These are phyloP conservation scores for Mycena epipterygia DNA, from an alignment of 768 basidiomycete genomes.

Conservation along the genomic window DNA sequence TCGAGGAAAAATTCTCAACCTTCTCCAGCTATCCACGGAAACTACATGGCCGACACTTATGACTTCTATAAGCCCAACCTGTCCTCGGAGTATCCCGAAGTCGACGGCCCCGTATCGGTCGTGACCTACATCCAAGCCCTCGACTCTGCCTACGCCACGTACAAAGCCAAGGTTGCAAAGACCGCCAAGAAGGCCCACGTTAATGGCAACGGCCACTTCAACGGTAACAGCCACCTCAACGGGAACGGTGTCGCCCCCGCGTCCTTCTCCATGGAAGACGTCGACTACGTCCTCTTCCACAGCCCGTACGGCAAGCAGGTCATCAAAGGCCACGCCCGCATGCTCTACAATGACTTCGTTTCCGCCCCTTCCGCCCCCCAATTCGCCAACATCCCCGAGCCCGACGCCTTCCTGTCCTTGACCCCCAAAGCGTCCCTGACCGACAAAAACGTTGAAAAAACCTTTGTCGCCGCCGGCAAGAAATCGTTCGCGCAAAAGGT, in stretches of 20 bases:
- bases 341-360: slow-evolving; percentile 95
- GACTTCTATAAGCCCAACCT: slow-evolving; percentile 99
- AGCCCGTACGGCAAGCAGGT: slow-evolving; percentile 99
- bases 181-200: slow-evolving; percentile 63
- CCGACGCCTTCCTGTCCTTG: slow-evolving; percentile 77
- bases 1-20: no score
- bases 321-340: slow-evolving; percentile 94
- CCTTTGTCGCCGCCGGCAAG: slow-evolving; percentile 87
- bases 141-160: slow-evolving; percentile 89
- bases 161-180: slow-evolving; percentile 84
- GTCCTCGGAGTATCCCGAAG: slow-evolving; percentile 94
- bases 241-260: slow-evolving; percentile 47
- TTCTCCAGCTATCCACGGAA: slow-evolving; percentile 89
- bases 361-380: slow-evolving; percentile 76
- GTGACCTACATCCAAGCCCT: slow-evolving; percentile 95
- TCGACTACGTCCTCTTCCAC: slow-evolving; percentile 97
- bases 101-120: slow-evolving; percentile 97
- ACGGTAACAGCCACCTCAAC: slow-evolving; percentile 54
- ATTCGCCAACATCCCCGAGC: slow-evolving; percentile 78
- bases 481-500: slow-evolving; percentile 81
- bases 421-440: slow-evolving; percentile 82
- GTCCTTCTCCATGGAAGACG: slow-evolving; percentile 80
- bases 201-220: slow-evolving; percentile 54
- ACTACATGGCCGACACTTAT: slow-evolving; percentile 97
- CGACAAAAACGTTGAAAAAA: slow-evolving; percentile 98